A percentile compares a stretch with the other conserved stretches of the same genome.
These are phyloP conservation scores for Alternaria triticimaculans DNA, from an alignment of 2,329 filamentous ascomycete species.

Conservation along the genomic window DNA sequence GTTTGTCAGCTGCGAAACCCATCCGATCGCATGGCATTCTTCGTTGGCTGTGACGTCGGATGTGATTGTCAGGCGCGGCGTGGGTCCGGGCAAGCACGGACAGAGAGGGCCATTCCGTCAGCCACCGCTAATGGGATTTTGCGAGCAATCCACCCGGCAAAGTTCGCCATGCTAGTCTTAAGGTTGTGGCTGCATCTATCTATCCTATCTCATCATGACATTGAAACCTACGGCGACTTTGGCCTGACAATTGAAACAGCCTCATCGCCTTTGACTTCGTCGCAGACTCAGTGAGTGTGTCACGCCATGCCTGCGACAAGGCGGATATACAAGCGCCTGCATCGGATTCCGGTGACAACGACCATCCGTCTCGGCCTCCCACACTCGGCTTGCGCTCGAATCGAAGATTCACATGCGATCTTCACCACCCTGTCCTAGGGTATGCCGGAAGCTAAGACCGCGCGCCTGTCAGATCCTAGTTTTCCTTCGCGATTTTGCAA, in stretches of 20 bases:
- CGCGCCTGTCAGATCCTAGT: slow-evolving; percentile 1
- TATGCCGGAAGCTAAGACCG: slow-evolving; percentile 1
- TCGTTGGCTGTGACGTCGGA: slow-evolving; percentile 19
- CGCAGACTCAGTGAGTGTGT: slow-evolving; percentile 8
- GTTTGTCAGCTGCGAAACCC: slow-evolving; percentile 37
- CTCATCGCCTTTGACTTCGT: neutral
- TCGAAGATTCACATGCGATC: slow-evolving; percentile 6
- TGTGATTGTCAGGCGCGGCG: slow-evolving; percentile 11
- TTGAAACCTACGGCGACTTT: neutral
- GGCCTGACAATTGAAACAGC: neutral
- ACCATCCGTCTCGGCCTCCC: slow-evolving; percentile 22
- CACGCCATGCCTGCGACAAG: slow-evolving; percentile 13
- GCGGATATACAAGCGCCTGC: slow-evolving; percentile 10
- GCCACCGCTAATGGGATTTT: slow-evolving; percentile 11
- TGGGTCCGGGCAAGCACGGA: slow-evolving; percentile 15
- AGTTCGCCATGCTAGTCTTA: slow-evolving; percentile 4
- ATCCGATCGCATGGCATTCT: slow-evolving; percentile 32
- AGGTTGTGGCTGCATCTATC: neutral
- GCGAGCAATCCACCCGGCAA: neutral
- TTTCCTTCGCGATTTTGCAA: neutral
- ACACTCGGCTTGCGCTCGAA: neutral
- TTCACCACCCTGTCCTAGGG: neutral
- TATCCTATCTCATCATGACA: neutral
- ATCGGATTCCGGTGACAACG: slow-evolving; percentile 15
- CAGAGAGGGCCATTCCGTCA: slow-evolving; percentile 6